Evolutionary conservation across 176 grass and related monocot species (phyloP), one percentile per base, ranked within the genome.

Genomic region (Coix lacrymajobi): DNA sequence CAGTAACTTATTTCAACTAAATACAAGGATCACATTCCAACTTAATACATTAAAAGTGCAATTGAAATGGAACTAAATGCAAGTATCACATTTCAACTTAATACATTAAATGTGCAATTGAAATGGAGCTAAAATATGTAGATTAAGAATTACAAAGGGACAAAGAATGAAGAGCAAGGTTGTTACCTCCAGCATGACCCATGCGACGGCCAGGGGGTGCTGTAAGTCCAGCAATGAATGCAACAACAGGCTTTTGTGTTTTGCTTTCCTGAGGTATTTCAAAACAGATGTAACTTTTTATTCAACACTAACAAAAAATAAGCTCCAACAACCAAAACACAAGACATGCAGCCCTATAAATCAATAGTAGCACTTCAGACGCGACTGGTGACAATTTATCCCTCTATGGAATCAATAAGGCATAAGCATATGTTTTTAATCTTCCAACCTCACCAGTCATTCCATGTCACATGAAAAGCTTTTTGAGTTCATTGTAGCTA

Each of bases 201-300:
- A 99, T 99, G 33, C 96, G 93, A 79, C 96, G 96, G 46, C 96
- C 96, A 6, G 96, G 96, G 48, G 96, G 96, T 71, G 96, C 96
- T 10, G 96, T 99, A 40, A 99, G 96, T 92, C 93, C 96, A 81
- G 96, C 96, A 90, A 99, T 99, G 86, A 99, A 99, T 83, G 96
- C 96, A 84, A 99, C 96, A 74, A 99, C 85, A 57, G 96, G 96
- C 82, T 96, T 99, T 58, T 92, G 63, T 20, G 96, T 99, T 66
- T 92, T 89, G 61, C 96, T 99, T 37, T 87, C 96, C 96, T 99
- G 91, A 63, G 56, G 58, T 57, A 57, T 60, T 60, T 26, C 48
- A 80, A 39, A 32, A n/a, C 58, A 79, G 48, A 49, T 19, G 30
- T 15, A 46, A 24, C 31, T 33, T 46, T 43, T 36, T 1, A 68